Conservation (phyloP, 129 eudicot genomes). For the Silybum marianum region DNA sequence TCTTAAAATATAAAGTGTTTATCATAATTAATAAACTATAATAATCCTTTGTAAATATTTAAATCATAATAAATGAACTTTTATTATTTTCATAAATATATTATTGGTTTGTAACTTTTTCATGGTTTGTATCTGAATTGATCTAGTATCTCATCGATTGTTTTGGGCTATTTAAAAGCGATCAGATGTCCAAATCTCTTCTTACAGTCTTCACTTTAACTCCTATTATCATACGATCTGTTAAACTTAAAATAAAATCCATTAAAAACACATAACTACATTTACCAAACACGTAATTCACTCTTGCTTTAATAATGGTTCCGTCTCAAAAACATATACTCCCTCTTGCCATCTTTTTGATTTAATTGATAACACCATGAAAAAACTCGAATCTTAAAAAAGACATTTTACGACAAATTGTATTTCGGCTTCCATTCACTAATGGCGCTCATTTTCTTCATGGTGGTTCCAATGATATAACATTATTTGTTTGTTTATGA, state of each 20-base stretch:
- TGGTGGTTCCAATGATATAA: not conserved
- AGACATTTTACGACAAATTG: not conserved
- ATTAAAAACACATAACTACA: not conserved
- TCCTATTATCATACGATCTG: too few relatives aligned
- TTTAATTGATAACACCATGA: not conserved
- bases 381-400: not conserved
- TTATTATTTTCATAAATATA: too few relatives aligned
- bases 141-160: too few relatives aligned
- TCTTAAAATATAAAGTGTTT: too few relatives aligned
- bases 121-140: too few relatives aligned
- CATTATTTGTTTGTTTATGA: not conserved
- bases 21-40: too few relatives aligned
- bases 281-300: not conserved
- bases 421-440: not conserved
- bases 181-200: too few relatives aligned
- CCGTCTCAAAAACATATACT: not conserved
- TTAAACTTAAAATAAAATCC: not conserved
- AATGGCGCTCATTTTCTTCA: not conserved
- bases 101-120: too few relatives aligned
- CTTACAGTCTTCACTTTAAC: too few relatives aligned
- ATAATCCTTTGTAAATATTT: too few relatives aligned
- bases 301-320: not conserved
- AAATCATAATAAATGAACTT: too few relatives aligned
- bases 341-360: not conserved
- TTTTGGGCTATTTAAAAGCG: too few relatives aligned